Conservation (phyloP, 495 filamentous ascomycete species). For the Daldinia loculata region DNA sequence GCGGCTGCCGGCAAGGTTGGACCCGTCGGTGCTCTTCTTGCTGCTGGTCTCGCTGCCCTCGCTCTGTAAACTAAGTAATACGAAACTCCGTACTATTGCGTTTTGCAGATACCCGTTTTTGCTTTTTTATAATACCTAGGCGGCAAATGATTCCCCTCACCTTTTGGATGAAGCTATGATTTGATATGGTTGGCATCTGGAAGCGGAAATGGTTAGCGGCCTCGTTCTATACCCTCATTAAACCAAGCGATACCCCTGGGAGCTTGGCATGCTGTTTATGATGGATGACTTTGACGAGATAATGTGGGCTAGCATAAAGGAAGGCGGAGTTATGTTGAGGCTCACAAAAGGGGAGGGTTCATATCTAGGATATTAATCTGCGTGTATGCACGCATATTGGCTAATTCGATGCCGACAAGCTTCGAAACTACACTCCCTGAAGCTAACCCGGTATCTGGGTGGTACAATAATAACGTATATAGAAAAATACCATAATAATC, state of each 20-base stretch:
- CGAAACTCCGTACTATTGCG: conserved; percentile 17
- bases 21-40: conserved; percentile 45
- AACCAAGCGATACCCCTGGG: conserved; percentile 20
- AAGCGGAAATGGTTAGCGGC: conserved; percentile 23
- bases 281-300: conserved; percentile 32
- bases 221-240: conserved; percentile 43
- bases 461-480: conserved; percentile 25
- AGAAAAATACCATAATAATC: conserved; percentile 26
- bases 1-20: conserved; percentile 45
- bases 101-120: conserved; percentile 41
- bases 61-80: conserved; percentile 43
- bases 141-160: conserved; percentile 20
- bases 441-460: conserved; percentile 24
- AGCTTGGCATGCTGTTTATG: conserved; percentile 29
- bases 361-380: conserved; percentile 11
- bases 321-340: conserved; percentile 32
- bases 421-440: conserved; percentile 34
- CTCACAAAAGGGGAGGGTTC: conserved; percentile 20
- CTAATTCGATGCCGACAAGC: conserved; percentile 33
- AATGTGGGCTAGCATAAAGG: conserved; percentile 29
- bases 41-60: conserved; percentile 45
- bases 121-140: conserved; percentile 12
- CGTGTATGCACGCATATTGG: conserved; percentile 37
- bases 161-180: conserved; percentile 14
- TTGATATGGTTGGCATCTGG: conserved; percentile 27